Percentiles rank a stretch among this genome's conserved stretches.
Evolutionary conservation across 106 monocot species (phyloP).

Genomic region (Gastrodia elata): DNA sequence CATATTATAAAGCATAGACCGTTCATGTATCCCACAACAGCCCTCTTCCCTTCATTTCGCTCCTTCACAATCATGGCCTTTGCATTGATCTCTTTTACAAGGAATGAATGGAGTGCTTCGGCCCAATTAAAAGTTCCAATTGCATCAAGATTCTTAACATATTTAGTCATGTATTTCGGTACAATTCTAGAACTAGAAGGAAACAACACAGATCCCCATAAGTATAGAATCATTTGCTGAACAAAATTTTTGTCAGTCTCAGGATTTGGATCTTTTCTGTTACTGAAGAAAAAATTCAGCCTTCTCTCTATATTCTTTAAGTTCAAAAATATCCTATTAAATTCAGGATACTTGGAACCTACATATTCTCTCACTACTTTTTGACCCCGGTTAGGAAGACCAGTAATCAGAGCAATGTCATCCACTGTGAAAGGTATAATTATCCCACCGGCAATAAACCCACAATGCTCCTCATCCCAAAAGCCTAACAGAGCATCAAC

Average conservation of each 20-base stretch:
- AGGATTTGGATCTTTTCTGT: neutral
- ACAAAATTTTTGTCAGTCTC: slow-evolving; percentile 1
- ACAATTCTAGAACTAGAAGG: neutral
- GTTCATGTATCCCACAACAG: neutral
- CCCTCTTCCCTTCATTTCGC: slow-evolving; percentile 1
- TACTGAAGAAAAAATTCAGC: neutral
- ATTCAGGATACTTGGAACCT: neutral
- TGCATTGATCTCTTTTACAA: slow-evolving; percentile 5
- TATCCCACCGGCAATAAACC: neutral
- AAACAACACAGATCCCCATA: slow-evolving; percentile 1
- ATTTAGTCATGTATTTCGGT: neutral
- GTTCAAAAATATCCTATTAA: neutral
- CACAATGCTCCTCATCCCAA: slow-evolving; percentile 8
- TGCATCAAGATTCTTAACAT: neutral
- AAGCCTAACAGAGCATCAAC: neutral
- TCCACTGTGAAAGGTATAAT: neutral
- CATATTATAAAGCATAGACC: neutral
- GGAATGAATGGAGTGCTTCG: slow-evolving; percentile 2
- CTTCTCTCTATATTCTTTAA: neutral
- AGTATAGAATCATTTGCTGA: slow-evolving; percentile 12
- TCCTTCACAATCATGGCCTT: neutral
- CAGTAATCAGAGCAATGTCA: slow-evolving; percentile 7
- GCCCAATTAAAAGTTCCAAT: slow-evolving; percentile 11
- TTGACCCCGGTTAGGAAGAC: neutral
- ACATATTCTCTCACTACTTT: neutral